Evolutionary conservation across 306 rosid genomes (phyloP).

Genomic region (Spatholobus suberectus): DNA sequence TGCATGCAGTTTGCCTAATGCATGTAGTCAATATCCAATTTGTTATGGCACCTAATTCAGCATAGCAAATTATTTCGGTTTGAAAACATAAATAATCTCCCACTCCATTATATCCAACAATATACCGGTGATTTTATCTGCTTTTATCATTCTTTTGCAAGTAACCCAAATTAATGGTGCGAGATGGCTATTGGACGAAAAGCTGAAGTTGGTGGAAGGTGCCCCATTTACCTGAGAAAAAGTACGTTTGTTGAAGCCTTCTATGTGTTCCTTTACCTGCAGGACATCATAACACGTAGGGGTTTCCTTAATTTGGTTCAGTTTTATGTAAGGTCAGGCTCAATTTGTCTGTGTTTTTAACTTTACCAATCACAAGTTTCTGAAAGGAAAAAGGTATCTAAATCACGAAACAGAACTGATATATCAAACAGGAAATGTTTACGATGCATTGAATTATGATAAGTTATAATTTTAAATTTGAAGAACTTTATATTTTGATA

Average conservation of each 20-base stretch:
- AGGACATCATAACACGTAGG: neutral
- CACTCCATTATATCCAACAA: conserved; percentile 19
- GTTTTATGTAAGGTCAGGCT: neutral
- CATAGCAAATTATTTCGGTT: conserved; percentile 5
- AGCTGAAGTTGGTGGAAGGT: conserved; percentile 31
- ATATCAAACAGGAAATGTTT: neutral
- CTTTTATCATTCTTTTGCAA: neutral
- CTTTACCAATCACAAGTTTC: neutral
- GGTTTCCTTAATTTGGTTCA: neutral
- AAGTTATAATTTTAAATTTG: neutral
- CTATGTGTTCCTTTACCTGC: neutral
- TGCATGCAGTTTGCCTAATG: conserved; percentile 31
- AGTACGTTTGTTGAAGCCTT: conserved; percentile 13
- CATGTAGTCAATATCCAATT: conserved; percentile 40
- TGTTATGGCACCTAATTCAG: conserved; percentile 35
- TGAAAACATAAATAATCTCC: neutral
- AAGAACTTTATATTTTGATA: conserved; percentile 1
- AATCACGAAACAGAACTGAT: conserved; percentile 11
- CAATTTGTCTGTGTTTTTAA: neutral
- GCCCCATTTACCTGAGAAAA: conserved; percentile 29
- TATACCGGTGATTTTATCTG: neutral
- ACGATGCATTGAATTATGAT: neutral
- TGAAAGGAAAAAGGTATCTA: neutral
- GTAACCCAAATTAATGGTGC: neutral
- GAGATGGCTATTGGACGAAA: neutral